Percentiles rank a stretch among this genome's conserved stretches.
Evolutionary conservation across 2,329 filamentous ascomycete genomes (phyloP).

Genomic region (Trichoderma sp.): DNA sequence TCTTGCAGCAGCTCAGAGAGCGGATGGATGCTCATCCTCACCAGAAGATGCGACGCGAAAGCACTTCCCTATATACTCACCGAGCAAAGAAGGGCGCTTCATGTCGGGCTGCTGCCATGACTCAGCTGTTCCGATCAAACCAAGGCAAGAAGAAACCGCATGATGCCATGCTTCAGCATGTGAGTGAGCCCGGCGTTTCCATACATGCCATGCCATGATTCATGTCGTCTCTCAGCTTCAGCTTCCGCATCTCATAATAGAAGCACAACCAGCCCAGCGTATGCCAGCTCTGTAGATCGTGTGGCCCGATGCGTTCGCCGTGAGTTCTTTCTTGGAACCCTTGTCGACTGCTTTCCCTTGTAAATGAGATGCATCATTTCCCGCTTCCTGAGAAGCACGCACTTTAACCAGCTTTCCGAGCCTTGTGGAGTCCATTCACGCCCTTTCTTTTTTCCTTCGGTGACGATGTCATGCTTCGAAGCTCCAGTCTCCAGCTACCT

Average conservation of each 20-base stretch:
- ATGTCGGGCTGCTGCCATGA: neutral
- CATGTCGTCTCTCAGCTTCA: neutral
- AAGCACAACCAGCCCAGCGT: too few species aligned
- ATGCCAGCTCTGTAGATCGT: neutral
- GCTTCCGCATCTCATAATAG: neutral
- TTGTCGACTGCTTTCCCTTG: neutral
- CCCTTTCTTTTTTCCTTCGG: neutral
- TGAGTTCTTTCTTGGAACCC: too few species aligned
- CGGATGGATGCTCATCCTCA: neutral
- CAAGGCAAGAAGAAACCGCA: neutral
- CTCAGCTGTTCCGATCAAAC: neutral
- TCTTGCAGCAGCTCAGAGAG: neutral
- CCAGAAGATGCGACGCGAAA: neutral
- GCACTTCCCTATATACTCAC: too few species aligned
- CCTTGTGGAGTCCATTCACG: constrained; percentile 8
- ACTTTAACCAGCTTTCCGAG: neutral
- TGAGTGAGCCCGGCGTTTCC: too few species aligned
- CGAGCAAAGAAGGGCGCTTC: neutral
- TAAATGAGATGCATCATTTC: too few species aligned
- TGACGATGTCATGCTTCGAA: neutral
- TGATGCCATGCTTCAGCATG: neutral
- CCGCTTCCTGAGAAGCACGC: neutral
- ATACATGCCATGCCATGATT: too few species aligned
- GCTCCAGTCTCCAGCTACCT: neutral
- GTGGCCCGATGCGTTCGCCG: too few species aligned